Conservation (phyloP, 495 filamentous ascomycete genomes). For the Clavariopsis aquatica region DNA sequence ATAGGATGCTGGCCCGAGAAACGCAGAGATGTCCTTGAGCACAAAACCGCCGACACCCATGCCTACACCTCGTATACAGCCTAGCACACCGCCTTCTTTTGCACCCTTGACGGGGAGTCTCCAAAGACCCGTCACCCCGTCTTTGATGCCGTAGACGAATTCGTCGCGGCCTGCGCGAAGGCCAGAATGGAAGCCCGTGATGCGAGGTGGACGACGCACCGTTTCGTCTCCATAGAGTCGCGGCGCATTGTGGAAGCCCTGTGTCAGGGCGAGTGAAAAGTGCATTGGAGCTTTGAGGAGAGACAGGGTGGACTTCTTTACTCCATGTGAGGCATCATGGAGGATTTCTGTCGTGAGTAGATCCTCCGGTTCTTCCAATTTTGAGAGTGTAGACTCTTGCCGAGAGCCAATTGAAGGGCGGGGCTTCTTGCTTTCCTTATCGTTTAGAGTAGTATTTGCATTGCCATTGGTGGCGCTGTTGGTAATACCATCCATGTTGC, state of each 20-base stretch:
- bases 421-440: not conserved
- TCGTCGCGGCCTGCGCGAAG: slow-evolving; percentile 66
- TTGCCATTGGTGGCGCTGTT: not conserved
- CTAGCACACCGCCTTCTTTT: slow-evolving; percentile 59
- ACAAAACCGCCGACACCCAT: slow-evolving; percentile 75
- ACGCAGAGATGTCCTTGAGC: slow-evolving; percentile 66
- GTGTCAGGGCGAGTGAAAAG: slow-evolving; percentile 69
- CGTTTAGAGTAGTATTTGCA: slow-evolving; percentile 26
- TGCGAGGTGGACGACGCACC: slow-evolving; percentile 56
- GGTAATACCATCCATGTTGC: not conserved
- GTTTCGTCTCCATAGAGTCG: slow-evolving; percentile 55
- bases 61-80: slow-evolving; percentile 66
- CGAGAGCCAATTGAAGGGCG: slow-evolving; percentile 2
- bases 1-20: slow-evolving; percentile 65
- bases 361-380: slow-evolving; percentile 54
- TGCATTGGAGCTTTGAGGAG: slow-evolving; percentile 59
- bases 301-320: slow-evolving; percentile 34
- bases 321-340: slow-evolving; percentile 41
- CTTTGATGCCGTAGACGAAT: slow-evolving; percentile 69
- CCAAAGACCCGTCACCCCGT: slow-evolving; percentile 71
- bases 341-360: slow-evolving; percentile 32
- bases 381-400: slow-evolving; percentile 34
- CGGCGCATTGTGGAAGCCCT: slow-evolving; percentile 83
- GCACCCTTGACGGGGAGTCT: slow-evolving; percentile 65
- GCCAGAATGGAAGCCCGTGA: slow-evolving; percentile 69